Conservation (phyloP, 306 rosid species). For the Inga leiocalycina region DNA sequence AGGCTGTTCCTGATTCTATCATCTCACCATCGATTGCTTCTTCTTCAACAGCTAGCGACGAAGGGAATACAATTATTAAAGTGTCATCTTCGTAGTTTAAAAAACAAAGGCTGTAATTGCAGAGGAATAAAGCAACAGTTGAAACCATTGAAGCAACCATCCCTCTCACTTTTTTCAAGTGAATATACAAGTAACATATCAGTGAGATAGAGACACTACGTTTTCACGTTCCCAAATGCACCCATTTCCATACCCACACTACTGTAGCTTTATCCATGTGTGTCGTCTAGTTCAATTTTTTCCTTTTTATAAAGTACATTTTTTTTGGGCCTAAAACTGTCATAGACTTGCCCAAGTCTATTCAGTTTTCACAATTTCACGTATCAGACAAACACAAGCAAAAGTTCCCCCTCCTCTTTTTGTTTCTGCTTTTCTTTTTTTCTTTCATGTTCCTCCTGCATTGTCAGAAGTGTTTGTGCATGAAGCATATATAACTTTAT, state of each 20-base stretch:
- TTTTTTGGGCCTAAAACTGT: background rate
- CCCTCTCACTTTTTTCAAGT: background rate
- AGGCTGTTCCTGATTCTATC: background rate
- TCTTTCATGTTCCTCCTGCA: background rate
- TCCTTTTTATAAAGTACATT: background rate
- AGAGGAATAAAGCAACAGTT: slow-evolving; percentile 36
- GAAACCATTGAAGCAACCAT: background rate
- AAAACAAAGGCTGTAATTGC: slow-evolving; percentile 30
- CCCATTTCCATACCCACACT: background rate
- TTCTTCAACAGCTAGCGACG: background rate
- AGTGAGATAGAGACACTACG: background rate
- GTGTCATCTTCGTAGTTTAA: background rate
- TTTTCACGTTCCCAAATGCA: background rate
- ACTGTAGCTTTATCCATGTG: slow-evolving; percentile 5
- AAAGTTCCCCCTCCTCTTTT: background rate
- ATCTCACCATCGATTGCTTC: background rate
- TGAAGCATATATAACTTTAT: background rate
- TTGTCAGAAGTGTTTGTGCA: background rate
- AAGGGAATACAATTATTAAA: slow-evolving; percentile 25
- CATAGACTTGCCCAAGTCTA: background rate
- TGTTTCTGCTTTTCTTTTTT: background rate
- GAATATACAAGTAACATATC: background rate
- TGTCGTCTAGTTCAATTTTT: background rate
- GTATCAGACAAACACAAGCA: background rate
- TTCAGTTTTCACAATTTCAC: background rate